Conservation (phyloP, 176 grass and related monocot genomes). For the Panicum miliaceum region DNA sequence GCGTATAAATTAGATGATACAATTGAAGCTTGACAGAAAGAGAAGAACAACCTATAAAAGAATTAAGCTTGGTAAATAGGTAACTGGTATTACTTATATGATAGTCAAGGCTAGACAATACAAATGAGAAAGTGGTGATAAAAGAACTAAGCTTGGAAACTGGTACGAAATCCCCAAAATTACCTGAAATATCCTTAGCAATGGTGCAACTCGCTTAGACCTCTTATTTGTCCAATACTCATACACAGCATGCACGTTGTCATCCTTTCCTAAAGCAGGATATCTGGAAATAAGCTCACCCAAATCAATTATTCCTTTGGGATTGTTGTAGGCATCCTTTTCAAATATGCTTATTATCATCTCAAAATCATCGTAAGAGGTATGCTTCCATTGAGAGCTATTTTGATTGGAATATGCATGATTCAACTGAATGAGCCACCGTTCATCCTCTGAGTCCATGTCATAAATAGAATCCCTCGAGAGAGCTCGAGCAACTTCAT, state of each 20-base stretch:
- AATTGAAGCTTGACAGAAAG: not conserved
- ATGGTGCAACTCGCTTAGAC: slow-evolving; percentile 51
- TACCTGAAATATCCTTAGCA: slow-evolving; percentile 94
- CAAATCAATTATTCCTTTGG: slow-evolving; percentile 46
- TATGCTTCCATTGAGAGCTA: slow-evolving; percentile 8
- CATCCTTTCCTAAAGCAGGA: slow-evolving; percentile 57
- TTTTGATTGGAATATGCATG: slow-evolving; percentile 45
- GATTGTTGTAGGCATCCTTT: slow-evolving; percentile 75
- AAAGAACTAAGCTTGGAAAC: not conserved
- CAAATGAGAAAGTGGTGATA: not conserved
- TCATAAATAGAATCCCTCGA: slow-evolving; percentile 63
- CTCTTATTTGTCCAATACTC: slow-evolving; percentile 84
- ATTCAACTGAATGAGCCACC: slow-evolving; percentile 63
- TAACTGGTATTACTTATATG: slow-evolving; percentile 4
- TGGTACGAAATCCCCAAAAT: not conserved
- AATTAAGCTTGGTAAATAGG: slow-evolving; percentile 16
- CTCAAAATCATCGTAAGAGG: slow-evolving; percentile 74
- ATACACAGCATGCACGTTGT: slow-evolving; percentile 50
- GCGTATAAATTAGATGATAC: slow-evolving; percentile 30
- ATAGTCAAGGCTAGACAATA: slow-evolving; percentile 17
- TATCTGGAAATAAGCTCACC: slow-evolving; percentile 56
- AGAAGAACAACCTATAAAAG: not conserved
- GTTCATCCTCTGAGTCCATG: slow-evolving; percentile 87
- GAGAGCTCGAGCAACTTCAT: slow-evolving; percentile 77
- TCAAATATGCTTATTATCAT: slow-evolving; percentile 79